These are phyloP conservation scores for Podospora comata DNA, from an alignment of 495 filamentous ascomycete species.

Conservation along the genomic window DNA sequence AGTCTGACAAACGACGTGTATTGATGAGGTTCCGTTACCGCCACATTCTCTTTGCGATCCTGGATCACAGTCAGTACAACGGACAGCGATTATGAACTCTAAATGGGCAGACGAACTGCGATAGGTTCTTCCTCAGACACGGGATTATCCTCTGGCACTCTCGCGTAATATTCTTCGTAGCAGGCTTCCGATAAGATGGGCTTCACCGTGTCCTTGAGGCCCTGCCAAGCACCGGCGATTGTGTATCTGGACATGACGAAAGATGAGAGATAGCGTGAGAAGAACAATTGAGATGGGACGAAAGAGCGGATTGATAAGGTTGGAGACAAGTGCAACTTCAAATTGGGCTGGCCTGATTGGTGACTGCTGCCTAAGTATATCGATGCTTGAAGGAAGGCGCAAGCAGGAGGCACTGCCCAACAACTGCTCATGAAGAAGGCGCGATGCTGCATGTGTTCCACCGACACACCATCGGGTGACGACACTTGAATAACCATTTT, in stretches of 20 bases:
- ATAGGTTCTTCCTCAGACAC: background rate
- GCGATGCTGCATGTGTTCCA: too few relatives aligned
- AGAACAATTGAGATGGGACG: background rate
- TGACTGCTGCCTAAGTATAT: background rate
- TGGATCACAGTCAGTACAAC: background rate
- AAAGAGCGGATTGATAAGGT: background rate
- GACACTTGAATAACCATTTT: too few relatives aligned
- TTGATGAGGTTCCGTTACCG: background rate
- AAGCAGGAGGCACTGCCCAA: background rate
- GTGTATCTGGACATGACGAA: background rate
- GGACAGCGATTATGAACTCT: background rate
- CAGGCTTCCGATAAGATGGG: background rate
- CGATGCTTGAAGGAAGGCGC: background rate
- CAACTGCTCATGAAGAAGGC: background rate
- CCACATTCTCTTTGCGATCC: background rate
- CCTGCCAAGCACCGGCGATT: background rate
- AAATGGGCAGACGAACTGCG: background rate
- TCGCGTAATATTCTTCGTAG: background rate
- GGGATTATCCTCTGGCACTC: background rate
- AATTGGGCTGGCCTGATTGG: background rate
- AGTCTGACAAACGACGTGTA: slow-evolving; percentile 7
- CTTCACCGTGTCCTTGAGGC: background rate
- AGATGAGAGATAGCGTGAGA: background rate
- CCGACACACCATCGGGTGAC: too few relatives aligned
- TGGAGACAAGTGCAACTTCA: background rate